Base-by-base conservation (phyloP, 1,284 basidiomycete genomes). In the Papiliotrema flavescens region DNA sequence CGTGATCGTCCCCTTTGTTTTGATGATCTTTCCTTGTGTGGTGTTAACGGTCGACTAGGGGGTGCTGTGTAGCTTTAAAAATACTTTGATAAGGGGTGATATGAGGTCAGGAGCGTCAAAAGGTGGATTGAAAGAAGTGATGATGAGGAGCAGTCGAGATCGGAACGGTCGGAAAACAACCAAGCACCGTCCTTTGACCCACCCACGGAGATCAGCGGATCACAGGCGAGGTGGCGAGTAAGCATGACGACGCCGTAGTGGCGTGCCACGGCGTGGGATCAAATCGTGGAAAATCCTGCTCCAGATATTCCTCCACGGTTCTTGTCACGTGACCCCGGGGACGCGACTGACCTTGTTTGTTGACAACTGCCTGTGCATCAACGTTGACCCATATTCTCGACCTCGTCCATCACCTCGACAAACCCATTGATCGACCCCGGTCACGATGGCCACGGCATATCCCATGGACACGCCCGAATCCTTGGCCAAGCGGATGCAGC, bases 401-500 rank as follows among this genome's bases (percentile, higher is more conserved):
- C 8, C 15, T 15, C 11, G 19, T 17, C 37, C 43, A 15, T 14
- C 41, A 20, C 39, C 36, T 23, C 46, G 15, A 13, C 37, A 2
- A 41, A 5, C 43, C 28, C 8, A 26, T 36, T 4, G 17, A 20
- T 43, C 49, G 11, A 22, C 39, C 22, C 20, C 24, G 13, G 34
- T 22, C 47, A 49, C 43, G 19, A 71, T 70, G 66, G 65, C 67
- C 14, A 57, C 57, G 23, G 23, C 41, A 15, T 62, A 62, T 24
- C 60, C 62, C 3, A 50, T 66, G 5, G 71, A 73, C 41, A 71
- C 70, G 7, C 71, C 71, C 1, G 64, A 65, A 23, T 58, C 67
- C 55, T 61, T 75, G 26, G 56, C 74, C 36, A 62, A 63, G 43
- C 53, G 72, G 24, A 67, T 75, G 1, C 63, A 72, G 54, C 61